phyloP scores from a whole-genome alignment of 1,139 yeast genomes.

The Yamadazyma trypodendri region DNA sequence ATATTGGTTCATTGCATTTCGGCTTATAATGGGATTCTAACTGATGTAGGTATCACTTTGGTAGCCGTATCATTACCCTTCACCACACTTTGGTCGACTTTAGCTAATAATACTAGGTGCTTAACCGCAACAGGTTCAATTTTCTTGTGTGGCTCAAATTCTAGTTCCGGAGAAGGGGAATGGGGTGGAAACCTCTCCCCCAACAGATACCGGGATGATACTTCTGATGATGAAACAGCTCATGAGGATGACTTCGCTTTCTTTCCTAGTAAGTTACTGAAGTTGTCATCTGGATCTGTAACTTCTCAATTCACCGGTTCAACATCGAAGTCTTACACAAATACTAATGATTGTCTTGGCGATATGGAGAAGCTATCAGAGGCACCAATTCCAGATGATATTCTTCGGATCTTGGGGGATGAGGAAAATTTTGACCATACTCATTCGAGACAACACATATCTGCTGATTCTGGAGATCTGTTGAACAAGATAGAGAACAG shows the following conservation, averaged over 20 bases:
- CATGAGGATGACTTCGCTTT: slow-evolving; percentile 17
- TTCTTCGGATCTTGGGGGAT: slow-evolving; percentile 13
- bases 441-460: no score
- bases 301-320: slow-evolving; percentile 4
- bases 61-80: slow-evolving; percentile 71
- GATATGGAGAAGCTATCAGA: slow-evolving; percentile 7
- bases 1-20: slow-evolving; percentile 44
- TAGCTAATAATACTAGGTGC: slow-evolving; percentile 42
- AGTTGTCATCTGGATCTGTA: slow-evolving; percentile 8
- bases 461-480: no score
- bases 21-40: slow-evolving; percentile 17
- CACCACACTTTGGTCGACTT: slow-evolving; percentile 83
- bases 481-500: no score
- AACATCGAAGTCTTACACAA: neutral
- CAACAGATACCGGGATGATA: neutral
- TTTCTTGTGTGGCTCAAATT: slow-evolving; percentile 10
- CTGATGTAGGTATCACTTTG: slow-evolving; percentile 27
- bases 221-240: slow-evolving; percentile 14
- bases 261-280: slow-evolving; percentile 20
- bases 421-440: slow-evolving; percentile 4
- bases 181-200: neutral
- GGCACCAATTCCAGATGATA: slow-evolving; percentile 13
- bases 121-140: slow-evolving; percentile 9
- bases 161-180: slow-evolving; percentile 10
- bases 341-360: neutral